A percentile compares a stretch with the other conserved stretches of the same genome.
These are phyloP conservation scores for Pterocarpus macrocarpus DNA, from an alignment of 306 rosid genomes.

Conservation along the genomic window DNA sequence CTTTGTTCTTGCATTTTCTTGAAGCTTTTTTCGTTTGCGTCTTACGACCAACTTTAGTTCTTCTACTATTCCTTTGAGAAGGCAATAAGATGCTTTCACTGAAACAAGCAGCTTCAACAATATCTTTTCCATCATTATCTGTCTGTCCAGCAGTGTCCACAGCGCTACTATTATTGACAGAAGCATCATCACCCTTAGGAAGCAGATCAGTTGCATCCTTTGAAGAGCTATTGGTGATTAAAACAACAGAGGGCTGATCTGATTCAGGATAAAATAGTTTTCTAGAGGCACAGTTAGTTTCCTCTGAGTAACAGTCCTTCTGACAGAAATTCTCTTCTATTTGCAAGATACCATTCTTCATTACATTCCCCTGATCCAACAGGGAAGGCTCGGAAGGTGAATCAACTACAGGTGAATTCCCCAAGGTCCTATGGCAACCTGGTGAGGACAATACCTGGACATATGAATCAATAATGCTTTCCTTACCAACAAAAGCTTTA, in stretches of 20 bases:
- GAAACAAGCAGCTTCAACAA: slow-evolving; percentile 55
- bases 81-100: slow-evolving; percentile 56
- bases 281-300: slow-evolving; percentile 46
- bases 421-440: slow-evolving; percentile 47
- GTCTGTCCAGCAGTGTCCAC: slow-evolving; percentile 49
- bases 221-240: slow-evolving; percentile 50
- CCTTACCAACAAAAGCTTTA: slow-evolving; percentile 53
- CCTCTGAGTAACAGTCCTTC: slow-evolving; percentile 51
- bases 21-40: slow-evolving; percentile 63
- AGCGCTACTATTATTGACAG: slow-evolving; percentile 50
- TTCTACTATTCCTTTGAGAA: slow-evolving; percentile 63
- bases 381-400: slow-evolving; percentile 47
- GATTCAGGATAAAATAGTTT: slow-evolving; percentile 53
- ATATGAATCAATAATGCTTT: slow-evolving; percentile 45
- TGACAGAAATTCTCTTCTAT: slow-evolving; percentile 49
- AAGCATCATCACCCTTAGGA: slow-evolving; percentile 50
- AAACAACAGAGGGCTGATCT: slow-evolving; percentile 53
- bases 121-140: slow-evolving; percentile 59
- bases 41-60: slow-evolving; percentile 65
- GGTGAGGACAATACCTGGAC: slow-evolving; percentile 51
- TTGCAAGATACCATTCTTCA: slow-evolving; percentile 44
- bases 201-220: slow-evolving; percentile 54
- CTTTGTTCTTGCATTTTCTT: slow-evolving; percentile 67
- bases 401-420: slow-evolving; percentile 54
- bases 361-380: slow-evolving; percentile 52